A percentile compares a stretch with the other conserved stretches of the same genome.
phyloP scores from a whole-genome alignment of 305 asterid genomes.

The Fraxinus paxiana region DNA sequence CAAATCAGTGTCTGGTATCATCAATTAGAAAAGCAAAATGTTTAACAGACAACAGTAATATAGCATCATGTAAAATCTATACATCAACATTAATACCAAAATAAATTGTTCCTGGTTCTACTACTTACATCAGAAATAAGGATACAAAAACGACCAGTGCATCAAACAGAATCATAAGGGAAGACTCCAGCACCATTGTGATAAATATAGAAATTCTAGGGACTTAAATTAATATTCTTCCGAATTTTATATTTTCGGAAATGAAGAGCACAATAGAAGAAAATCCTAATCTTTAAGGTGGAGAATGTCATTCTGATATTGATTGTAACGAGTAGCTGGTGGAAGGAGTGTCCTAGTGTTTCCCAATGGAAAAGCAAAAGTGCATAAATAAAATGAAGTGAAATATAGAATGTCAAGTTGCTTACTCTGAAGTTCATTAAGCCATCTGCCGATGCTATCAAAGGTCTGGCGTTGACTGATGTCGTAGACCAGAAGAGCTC shows the following conservation, averaged over 20 bases:
- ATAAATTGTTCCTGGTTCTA: not conserved
- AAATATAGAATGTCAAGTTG: conserved; percentile 1
- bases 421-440: conserved; percentile 88
- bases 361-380: not conserved
- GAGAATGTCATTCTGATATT: not conserved
- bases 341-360: not conserved
- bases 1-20: not conserved
- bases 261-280: not conserved
- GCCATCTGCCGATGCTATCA: conserved; percentile 79
- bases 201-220: not conserved
- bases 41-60: not conserved
- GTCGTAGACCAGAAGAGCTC: conserved; percentile 87
- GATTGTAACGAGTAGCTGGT: not conserved
- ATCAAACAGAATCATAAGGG: not conserved
- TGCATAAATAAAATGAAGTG: not conserved
- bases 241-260: not conserved
- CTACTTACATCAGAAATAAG: not conserved
- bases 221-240: not conserved
- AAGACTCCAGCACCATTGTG: not conserved
- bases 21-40: not conserved
- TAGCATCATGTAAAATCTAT: not conserved
- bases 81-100: not conserved
- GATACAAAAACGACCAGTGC: not conserved
- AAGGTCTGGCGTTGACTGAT: conserved; percentile 76
- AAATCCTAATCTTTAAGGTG: not conserved